Evolutionary conservation across 2,329 filamentous ascomycete species (phyloP), one percentile per base, ranked within the genome.

Genomic region (Phialemoniopsis sp.): DNA sequence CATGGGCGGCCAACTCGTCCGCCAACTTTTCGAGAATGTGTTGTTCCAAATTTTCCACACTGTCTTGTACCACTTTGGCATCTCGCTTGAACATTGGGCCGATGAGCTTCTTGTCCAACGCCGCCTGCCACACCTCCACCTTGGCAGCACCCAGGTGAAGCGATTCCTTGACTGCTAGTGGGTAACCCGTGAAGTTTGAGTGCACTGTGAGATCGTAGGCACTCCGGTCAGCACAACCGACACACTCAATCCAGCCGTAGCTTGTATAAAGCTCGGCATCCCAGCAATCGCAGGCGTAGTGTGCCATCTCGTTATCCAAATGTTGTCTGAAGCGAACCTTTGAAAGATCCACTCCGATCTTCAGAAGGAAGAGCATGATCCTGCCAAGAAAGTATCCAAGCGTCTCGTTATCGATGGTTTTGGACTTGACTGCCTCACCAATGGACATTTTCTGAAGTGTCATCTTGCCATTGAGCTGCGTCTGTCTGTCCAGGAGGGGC

Each of bases 271-370:
- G 72, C 64, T 98, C 93, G 13, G 89, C 91, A 64, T 98, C 93
- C 93, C 93, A 97, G 70, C 93, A 98, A 70, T 98, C 93, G 40
- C 83, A 78, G 34, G 93, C 93, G 60, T 98, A 98, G 67, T 98
- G 93, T 13, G 93, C 77, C 75, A 79, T 80, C 57, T 79, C 76
- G 53, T 79, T 80, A 44, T 68, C 68, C 76, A 85, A 81, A 59
- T 85, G 81, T 54, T 85, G 81, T 51, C 81, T 68, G 66, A 84
- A 84, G n/a, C 81, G 75, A 30, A 85, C 68, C 62, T 84, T 85
- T 44, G 61, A 67, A 40, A 66, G 61, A 56, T 85, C 78, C 34
- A 78, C 66, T 48, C 81, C 80, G 33, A 85, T 68, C 54, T 75
- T 78, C 46, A 76, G 52, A 46, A 85, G 68, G 67, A 85, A 85